Conservation (phyloP, 495 filamentous ascomycete genomes). For the Talaromyces nanjingensis region DNA sequence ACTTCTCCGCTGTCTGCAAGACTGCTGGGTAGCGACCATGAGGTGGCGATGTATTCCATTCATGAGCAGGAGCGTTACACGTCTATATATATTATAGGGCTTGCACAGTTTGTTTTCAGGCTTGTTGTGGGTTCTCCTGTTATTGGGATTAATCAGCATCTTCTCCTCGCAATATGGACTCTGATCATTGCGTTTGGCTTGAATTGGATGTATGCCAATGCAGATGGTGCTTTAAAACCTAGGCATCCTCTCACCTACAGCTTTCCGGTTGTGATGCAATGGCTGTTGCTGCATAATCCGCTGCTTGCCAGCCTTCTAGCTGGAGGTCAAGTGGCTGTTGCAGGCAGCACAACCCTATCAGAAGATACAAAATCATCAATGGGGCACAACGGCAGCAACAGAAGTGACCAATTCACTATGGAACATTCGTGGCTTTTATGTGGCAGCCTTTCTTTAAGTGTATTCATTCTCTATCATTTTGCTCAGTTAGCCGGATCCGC, state of each 20-base stretch:
- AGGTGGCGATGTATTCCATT: too few relatives aligned
- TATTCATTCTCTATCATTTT: not conserved
- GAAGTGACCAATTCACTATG: not conserved
- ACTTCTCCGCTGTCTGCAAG: too few relatives aligned
- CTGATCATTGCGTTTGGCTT: too few relatives aligned
- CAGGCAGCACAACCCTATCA: not conserved
- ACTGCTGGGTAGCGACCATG: too few relatives aligned
- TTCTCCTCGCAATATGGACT: too few relatives aligned
- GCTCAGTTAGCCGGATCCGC: not conserved
- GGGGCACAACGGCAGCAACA: not conserved
- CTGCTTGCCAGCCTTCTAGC: constrained; percentile 2
- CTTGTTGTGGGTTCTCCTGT: too few relatives aligned
- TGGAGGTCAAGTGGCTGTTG: constrained; percentile 1
- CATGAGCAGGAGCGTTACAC: too few relatives aligned
- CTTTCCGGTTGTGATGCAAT: constrained; percentile 3
- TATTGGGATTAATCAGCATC: too few relatives aligned
- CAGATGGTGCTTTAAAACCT: not conserved
- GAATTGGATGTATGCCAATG: too few relatives aligned
- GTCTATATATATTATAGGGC: too few relatives aligned
- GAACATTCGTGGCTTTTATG: not conserved
- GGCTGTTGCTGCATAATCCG: constrained; percentile 2
- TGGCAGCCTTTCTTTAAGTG: not conserved
- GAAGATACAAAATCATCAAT: not conserved
- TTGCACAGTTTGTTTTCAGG: too few relatives aligned
- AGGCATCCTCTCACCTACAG: not conserved